Evolutionary conservation across 257 asterid species (phyloP).

Genomic region (Ilex asprella): DNA sequence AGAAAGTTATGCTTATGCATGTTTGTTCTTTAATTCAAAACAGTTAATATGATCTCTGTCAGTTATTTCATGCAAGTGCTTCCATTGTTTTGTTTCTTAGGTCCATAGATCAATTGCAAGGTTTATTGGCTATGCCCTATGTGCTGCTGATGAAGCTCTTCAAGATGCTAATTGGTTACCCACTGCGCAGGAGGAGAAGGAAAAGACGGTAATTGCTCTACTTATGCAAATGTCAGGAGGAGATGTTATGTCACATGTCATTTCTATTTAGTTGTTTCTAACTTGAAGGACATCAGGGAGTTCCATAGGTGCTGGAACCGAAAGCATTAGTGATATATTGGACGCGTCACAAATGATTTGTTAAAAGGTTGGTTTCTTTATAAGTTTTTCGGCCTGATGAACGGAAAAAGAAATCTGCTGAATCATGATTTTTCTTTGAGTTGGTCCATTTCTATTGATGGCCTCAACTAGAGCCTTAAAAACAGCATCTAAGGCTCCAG

Average conservation of each 20-base stretch:
- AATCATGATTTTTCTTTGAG: too few species aligned
- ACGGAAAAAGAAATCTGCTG: neutral
- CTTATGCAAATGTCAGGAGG: slow-evolving; percentile 8
- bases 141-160: slow-evolving; percentile 94
- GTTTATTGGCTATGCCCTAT: slow-evolving; percentile 86
- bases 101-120: slow-evolving; percentile 84
- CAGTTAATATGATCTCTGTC: neutral
- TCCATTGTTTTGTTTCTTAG: slow-evolving; percentile 25
- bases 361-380: slow-evolving; percentile 58
- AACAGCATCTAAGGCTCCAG: neutral
- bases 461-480: too few species aligned
- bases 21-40: too few species aligned
- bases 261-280: slow-evolving; percentile 18
- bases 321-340: slow-evolving; percentile 79
- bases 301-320: slow-evolving; percentile 97
- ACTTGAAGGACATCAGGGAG: slow-evolving; percentile 64
- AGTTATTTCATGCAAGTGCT: neutral
- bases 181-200: slow-evolving; percentile 65
- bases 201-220: slow-evolving; percentile 60
- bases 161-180: slow-evolving; percentile 92
- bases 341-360: slow-evolving; percentile 82
- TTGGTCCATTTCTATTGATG: too few species aligned
- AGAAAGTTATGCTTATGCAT: too few species aligned
- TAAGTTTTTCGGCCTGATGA: too few species aligned
- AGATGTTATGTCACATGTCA: slow-evolving; percentile 7